Conservation (phyloP, 2,329 filamentous ascomycete species). For the Nakataea oryzae region DNA sequence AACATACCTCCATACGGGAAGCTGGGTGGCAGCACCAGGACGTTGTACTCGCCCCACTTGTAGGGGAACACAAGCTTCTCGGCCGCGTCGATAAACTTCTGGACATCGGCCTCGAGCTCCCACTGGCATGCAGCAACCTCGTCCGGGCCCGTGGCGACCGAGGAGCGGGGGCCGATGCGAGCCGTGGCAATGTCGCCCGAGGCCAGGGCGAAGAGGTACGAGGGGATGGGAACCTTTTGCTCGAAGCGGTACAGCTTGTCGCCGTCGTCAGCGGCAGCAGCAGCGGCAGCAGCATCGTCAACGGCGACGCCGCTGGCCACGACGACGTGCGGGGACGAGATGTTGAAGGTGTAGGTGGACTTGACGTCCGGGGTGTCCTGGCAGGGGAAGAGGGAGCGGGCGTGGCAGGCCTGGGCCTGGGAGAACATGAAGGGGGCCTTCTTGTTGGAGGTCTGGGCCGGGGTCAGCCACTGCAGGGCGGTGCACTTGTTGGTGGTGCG, state of each 20-base stretch:
- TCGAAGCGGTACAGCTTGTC: slow-evolving; percentile 72
- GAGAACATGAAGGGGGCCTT: slow-evolving; percentile 97
- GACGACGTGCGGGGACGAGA: slow-evolving; percentile 80
- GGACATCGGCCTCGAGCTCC: slow-evolving; percentile 86
- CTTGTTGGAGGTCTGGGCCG: slow-evolving; percentile 88
- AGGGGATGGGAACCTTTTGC: slow-evolving; percentile 86
- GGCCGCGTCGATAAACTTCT: slow-evolving; percentile 81
- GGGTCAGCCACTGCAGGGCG: slow-evolving; percentile 89
- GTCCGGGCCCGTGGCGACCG: slow-evolving; percentile 80
- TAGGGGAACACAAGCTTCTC: slow-evolving; percentile 80
- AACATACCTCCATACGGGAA: slow-evolving; percentile 73
- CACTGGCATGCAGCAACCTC: slow-evolving; percentile 75
- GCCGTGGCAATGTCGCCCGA: slow-evolving; percentile 76
- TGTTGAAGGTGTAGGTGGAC: slow-evolving; percentile 83
- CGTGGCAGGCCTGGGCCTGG: slow-evolving; percentile 94
- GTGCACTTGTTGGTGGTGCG: slow-evolving; percentile 83
- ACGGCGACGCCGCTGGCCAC: slow-evolving; percentile 71
- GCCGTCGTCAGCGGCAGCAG: slow-evolving; percentile 35
- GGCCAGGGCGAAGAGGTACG: slow-evolving; percentile 90
- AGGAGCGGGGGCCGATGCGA: slow-evolving; percentile 75
- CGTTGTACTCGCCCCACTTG: slow-evolving; percentile 91
- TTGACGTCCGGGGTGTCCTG: slow-evolving; percentile 98
- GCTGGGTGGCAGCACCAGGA: slow-evolving; percentile 77
- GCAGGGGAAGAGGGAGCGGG: slow-evolving; percentile 87
- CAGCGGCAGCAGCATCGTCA: slow-evolving; percentile 16